Evolutionary conservation across 2,329 filamentous ascomycete species (phyloP).

Genomic region (Diaporthe sp.): DNA sequence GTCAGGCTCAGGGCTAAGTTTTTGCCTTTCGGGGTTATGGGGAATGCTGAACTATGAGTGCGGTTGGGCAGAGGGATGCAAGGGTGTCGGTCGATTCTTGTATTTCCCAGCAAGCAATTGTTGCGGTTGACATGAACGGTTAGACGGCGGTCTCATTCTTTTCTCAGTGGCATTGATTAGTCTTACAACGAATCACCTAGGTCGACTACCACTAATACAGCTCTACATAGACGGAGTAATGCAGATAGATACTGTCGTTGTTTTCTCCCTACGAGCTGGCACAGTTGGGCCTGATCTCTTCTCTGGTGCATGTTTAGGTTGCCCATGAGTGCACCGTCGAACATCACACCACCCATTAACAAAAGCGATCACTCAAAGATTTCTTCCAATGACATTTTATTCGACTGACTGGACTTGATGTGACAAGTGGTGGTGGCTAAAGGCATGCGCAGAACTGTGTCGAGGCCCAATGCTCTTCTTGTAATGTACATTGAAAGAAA

Average conservation of each 20-base stretch:
- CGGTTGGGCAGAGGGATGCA: not conserved
- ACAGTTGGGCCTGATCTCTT: not conserved
- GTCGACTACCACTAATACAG: not conserved
- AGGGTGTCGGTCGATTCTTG: not conserved
- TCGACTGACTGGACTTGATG: not conserved
- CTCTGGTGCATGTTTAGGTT: not conserved
- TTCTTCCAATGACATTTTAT: constrained; percentile 20
- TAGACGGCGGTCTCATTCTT: constrained; percentile 17
- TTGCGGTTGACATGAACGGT: not conserved
- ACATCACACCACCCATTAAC: too few species aligned
- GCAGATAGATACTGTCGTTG: constrained; percentile 4
- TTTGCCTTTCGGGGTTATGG: not conserved
- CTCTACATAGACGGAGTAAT: constrained; percentile 1
- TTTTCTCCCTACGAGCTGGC: not conserved
- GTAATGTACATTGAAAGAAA: constrained; percentile 17
- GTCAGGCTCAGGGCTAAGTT: not conserved
- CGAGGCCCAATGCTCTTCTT: constrained; percentile 9
- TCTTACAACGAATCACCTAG: constrained; percentile 29
- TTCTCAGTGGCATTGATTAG: constrained; percentile 2
- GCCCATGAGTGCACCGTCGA: not conserved
- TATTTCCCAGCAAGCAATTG: not conserved
- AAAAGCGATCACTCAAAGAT: not conserved
- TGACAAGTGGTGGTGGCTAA: not conserved
- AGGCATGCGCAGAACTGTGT: constrained; percentile 5
- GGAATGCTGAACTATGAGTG: not conserved